Evolutionary conservation across 805 yeast species (phyloP), one percentile per base, ranked within the genome.

Genomic region (Ogataea polymorpha): DNA sequence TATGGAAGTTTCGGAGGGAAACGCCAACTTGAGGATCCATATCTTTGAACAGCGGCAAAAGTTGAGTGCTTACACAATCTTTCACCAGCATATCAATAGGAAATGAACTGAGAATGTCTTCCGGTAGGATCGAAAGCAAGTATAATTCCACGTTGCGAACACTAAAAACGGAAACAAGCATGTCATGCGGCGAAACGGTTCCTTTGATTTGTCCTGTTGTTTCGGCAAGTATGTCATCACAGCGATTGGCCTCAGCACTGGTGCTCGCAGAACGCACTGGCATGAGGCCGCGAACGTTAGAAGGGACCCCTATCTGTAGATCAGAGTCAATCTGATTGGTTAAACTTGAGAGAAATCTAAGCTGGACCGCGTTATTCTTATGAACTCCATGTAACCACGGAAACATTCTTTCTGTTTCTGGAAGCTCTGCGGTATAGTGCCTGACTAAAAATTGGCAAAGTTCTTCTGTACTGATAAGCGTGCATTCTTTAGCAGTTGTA

Each of bases 311-410:
- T 11, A 47, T 41, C n/a, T 35, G 48, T 23, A 8, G 50, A 38
- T 25, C 21, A 6, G 28, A 6, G 13, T 38, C 32, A 23, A 39
- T 13, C 5, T 49, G 50, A 34, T 46, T 48, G 2, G 56, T 41
- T 45, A 51, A 18, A 54, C 51, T 59, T 12, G 62, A 48, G 30
- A 63, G 51, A 61, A 78, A 66, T 59, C 71, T 65, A 32, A 72
- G 62, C 53, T 79, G 84, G 17, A 81, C 75, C 30, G 71, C 65
- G 53, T 79, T 78, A 25, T 71, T 68, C 11, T 68, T 70, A 46
- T 82, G 79, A 32, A 85, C 67, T 1, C 95, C 93, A 59, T 90
- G 96, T 18, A 87, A 68, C 96, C 96, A 89, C 0, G 97, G 97
- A 53, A 89, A 90, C 72, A 90, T 77, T 9, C 56, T 55, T 17